Base-by-base conservation (phyloP, 2,329 filamentous ascomycete genomes). In the Coniochaeta hoffmannii region DNA sequence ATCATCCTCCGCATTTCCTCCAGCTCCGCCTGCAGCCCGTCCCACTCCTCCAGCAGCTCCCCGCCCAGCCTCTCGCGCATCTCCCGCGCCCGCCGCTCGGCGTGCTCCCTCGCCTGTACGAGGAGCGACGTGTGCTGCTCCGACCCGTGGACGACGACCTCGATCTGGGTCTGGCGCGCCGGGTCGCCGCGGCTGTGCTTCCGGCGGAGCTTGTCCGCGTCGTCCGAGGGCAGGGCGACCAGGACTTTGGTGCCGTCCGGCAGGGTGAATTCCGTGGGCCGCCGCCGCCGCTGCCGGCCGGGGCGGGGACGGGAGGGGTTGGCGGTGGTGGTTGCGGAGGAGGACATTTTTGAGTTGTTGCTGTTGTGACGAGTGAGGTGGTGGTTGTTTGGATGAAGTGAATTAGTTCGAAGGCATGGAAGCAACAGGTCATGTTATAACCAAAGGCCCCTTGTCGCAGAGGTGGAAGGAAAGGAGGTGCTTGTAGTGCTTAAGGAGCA, bases 71-170 rank as follows among this genome's bases (percentile, higher is more conserved):
- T 69, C 53, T 74, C 66, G 32, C 73, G 72, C 28, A 86, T 70
- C 51, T 70, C 65, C 38, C 73, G 70, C 32, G 77, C 74, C 10
- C 71, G 71, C 22, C 67, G 62, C 58, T 79, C 73, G 63, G 85
- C 81, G 60, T 85, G 80, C 26, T 68, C 68, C 59, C 80, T 79
- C 0, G 79, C 73, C 57, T 76, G 64, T 49, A 72, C 69, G 35
- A 86, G 73, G 19, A 76, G 78, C 14, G 65, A 59, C 38, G 66
- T 62, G 62, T 78, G 75, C 57, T 78, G 73, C 14, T 66, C 63
- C 5, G 78, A 81, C 9, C 83, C 82, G 57, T 79, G 78, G 53
- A 86, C 72, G n/a, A 82, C 77, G 11, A 85, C 66, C 60, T 84
- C 79, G 54, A 83, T 79, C 52, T 77, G 72, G 8, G 64, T 26